Evolutionary conservation across 2,329 filamentous ascomycete species (phyloP), one percentile per base, ranked within the genome.

Genomic region (Fusarium veterinarium): DNA sequence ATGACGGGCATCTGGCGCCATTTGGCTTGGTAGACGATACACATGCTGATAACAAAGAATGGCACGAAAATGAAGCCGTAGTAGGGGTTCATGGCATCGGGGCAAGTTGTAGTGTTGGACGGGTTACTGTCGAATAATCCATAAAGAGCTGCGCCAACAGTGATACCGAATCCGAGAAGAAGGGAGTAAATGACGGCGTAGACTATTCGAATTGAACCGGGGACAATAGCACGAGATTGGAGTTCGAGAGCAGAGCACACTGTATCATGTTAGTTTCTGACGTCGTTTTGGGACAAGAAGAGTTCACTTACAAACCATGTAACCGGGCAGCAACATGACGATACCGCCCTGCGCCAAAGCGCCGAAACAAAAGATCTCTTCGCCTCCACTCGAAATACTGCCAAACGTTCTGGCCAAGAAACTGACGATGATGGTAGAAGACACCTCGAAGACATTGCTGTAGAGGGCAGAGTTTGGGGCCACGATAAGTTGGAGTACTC

Each of bases 1-100:
- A 95, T 95, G 58, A 93, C 86, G 0, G 93, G 93, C 74, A 92
- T 89, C 79, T 96, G 93, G 74, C 90, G 92, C 89, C 90, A 94
- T 80, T 94, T 94, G 42, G 92, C 93, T 75, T 95, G 92, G 79
- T 95, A 95, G 79, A 95, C 90, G 63, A 95, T 84, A 52, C 91
- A 90, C 42, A 95, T 86, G 76, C 91, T 93, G 33, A 94, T 78
- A 13, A 93, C 90, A 80, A 95, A 97, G 11, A 88, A 80, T 0
- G 92, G 88, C 0, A 95, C 94, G 77, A 94, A 95, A 35, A 91
- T 83, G 82, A 95, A 94, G 64, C 87, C 88, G 53, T 81, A 80
- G 64, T 82, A 77, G 4, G 79, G 74, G 20, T 81, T 72, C 72
- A 91, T 85, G 1, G 85, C 80, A 61, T 84, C 55, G 23, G 74